phyloP scores from a whole-genome alignment of 169 alveolate genomes.

The Plasmodium chabaudi region DNA sequence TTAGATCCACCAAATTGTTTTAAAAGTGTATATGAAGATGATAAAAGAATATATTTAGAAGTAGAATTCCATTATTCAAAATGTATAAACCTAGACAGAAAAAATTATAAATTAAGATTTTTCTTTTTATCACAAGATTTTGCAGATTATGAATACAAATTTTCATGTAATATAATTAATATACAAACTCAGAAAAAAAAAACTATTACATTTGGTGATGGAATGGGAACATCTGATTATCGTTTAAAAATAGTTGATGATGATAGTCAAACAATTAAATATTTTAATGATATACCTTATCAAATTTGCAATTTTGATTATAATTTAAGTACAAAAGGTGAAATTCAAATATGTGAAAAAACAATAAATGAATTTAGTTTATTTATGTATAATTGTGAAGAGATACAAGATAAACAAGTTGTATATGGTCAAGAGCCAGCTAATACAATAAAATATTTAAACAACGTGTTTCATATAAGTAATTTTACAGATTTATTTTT shows the following conservation, averaged over 20 bases:
- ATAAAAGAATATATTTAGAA: slow-evolving; percentile 19
- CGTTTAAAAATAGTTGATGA: slow-evolving; percentile 9
- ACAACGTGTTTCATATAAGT: background rate
- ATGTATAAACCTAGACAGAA: slow-evolving; percentile 44
- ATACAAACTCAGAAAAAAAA: slow-evolving; percentile 15
- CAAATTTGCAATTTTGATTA: slow-evolving; percentile 43
- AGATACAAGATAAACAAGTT: background rate
- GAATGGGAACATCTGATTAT: background rate
- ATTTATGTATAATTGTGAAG: slow-evolving; percentile 40
- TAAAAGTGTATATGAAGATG: slow-evolving; percentile 19
- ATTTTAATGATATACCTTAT: slow-evolving; percentile 47
- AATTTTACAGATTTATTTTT: slow-evolving; percentile 22
- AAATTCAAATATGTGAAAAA: slow-evolving; percentile 46
- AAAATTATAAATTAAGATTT: slow-evolving; percentile 17
- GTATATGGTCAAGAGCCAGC: slow-evolving; percentile 6
- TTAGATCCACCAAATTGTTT: slow-evolving; percentile 58
- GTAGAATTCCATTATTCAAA: slow-evolving; percentile 9
- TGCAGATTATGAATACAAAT: slow-evolving; percentile 15
- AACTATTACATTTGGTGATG: slow-evolving; percentile 25
- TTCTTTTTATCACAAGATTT: slow-evolving; percentile 9
- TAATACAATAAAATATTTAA: slow-evolving; percentile 14
- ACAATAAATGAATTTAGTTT: slow-evolving; percentile 47
- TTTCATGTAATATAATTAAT: slow-evolving; percentile 22
- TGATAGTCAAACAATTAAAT: slow-evolving; percentile 1
- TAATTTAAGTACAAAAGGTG: background rate